Percentiles rank a stretch among this genome's conserved stretches.
These are phyloP conservation scores for Sporothrix pallida DNA, from an alignment of 2,329 filamentous ascomycete genomes.

Conservation along the genomic window DNA sequence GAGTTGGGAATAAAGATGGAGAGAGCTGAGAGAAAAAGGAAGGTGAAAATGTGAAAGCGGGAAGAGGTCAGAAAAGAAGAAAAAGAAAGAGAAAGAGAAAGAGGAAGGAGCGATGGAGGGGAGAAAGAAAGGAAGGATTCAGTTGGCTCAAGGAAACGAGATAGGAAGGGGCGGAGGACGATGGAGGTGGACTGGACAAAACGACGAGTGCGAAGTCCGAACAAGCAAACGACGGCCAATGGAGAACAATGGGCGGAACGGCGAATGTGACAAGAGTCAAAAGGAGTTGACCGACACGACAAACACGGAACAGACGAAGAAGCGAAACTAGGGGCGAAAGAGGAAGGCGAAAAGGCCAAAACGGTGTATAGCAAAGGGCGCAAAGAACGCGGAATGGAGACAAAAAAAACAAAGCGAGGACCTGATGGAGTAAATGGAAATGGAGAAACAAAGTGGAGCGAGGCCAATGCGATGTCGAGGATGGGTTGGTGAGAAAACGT, in stretches of 20 bases:
- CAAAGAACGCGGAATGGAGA: background rate
- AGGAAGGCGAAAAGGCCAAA: conserved; percentile 15
- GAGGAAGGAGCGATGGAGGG: background rate
- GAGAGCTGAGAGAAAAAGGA: conserved; percentile 19
- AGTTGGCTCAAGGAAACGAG: background rate
- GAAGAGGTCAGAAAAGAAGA: background rate
- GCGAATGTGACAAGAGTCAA: background rate
- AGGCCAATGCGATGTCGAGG: background rate
- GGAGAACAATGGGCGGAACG: background rate
- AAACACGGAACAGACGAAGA: background rate
- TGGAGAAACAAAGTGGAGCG: background rate
- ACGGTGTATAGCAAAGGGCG: background rate
- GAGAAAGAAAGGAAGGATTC: background rate
- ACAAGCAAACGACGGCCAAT: background rate
- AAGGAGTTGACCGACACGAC: background rate
- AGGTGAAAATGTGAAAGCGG: background rate
- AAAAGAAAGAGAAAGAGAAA: background rate
- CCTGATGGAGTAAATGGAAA: background rate
- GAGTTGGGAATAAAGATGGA: background rate
- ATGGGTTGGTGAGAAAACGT: too few relatives aligned
- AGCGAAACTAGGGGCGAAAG: conserved; percentile 9
- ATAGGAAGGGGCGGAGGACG: background rate
- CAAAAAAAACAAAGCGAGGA: background rate
- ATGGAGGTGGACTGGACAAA: too few relatives aligned
- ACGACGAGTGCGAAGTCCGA: background rate